Conservation (phyloP, 176 grass and related monocot species). For the Oryza glumipatula region DNA sequence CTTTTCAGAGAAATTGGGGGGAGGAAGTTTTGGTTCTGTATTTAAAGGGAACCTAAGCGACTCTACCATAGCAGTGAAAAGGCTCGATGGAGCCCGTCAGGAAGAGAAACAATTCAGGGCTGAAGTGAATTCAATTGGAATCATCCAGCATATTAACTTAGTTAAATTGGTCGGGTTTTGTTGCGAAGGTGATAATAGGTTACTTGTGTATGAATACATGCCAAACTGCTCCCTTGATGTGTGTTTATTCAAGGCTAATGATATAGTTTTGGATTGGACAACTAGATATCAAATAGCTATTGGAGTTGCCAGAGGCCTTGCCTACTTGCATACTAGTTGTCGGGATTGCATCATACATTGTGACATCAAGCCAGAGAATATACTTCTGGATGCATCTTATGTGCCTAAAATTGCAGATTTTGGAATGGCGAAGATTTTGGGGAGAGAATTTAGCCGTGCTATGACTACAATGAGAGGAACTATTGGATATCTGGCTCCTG, state of each 20-base stretch:
- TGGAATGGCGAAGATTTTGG: constrained; percentile 49
- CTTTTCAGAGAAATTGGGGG: constrained; percentile 57
- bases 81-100: constrained; percentile 41
- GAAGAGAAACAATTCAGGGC: constrained; percentile 58
- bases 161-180: constrained; percentile 60
- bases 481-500: constrained; percentile 39
- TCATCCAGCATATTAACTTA: constrained; percentile 55
- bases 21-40: constrained; percentile 63
- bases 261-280: constrained; percentile 35
- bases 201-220: constrained; percentile 80
- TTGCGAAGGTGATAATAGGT: constrained; percentile 33
- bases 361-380: constrained; percentile 43
- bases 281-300: constrained; percentile 52
- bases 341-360: constrained; percentile 47
- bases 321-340: constrained; percentile 64
- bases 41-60: constrained; percentile 51
- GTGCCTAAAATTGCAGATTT: constrained; percentile 44
- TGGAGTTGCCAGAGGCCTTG: constrained; percentile 58
- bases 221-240: constrained; percentile 53
- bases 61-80: constrained; percentile 55
- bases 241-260: constrained; percentile 34
- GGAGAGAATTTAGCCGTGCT: constrained; percentile 40
- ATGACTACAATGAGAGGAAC: constrained; percentile 49
- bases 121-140: constrained; percentile 34
- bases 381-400: constrained; percentile 31